These are phyloP conservation scores for Pholiota microspora DNA, from an alignment of 768 basidiomycete species.

Conservation along the genomic window DNA sequence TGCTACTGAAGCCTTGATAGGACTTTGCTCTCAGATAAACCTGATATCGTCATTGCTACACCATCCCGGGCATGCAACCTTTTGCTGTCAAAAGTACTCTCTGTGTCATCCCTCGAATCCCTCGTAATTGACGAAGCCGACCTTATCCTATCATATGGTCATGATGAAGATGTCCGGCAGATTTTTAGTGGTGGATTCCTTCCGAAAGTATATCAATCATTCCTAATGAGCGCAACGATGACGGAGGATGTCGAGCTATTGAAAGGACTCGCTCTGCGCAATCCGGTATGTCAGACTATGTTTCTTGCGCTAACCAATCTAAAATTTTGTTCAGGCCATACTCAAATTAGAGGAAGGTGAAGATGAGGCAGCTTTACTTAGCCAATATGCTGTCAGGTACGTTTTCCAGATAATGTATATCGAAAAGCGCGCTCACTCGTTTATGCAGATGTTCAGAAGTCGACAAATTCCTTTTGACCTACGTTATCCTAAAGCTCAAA, in stretches of 20 bases:
- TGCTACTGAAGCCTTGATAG: conserved; percentile 18
- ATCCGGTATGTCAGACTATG: conserved; percentile 60
- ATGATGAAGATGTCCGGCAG: conserved; percentile 84
- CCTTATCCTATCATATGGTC: conserved; percentile 94
- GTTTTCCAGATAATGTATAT: conserved; percentile 14
- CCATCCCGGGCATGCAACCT: conserved; percentile 34
- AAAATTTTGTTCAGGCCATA: conserved; percentile 54
- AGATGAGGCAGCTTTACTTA: conserved; percentile 76
- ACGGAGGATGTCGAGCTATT: conserved; percentile 92
- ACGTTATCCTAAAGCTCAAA: conserved; percentile 94
- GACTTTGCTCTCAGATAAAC: conserved; percentile 37
- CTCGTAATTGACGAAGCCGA: conserved; percentile 98
- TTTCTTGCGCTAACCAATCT: neutral
- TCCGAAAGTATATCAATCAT: conserved; percentile 84
- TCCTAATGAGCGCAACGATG: conserved; percentile 97
- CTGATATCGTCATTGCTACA: conserved; percentile 38
- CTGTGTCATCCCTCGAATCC: conserved; percentile 66
- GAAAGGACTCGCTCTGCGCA: conserved; percentile 84
- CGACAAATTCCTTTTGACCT: conserved; percentile 95
- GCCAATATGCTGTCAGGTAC: conserved; percentile 81
- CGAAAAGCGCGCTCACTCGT: neutral
- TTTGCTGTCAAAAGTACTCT: conserved; percentile 47
- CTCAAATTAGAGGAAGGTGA: conserved; percentile 87
- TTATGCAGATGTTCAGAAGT: conserved; percentile 78
- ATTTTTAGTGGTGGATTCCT: conserved; percentile 66